Evolutionary conservation across 345 rosid genomes (phyloP).

Genomic region (Eucalyptus curtisii): DNA sequence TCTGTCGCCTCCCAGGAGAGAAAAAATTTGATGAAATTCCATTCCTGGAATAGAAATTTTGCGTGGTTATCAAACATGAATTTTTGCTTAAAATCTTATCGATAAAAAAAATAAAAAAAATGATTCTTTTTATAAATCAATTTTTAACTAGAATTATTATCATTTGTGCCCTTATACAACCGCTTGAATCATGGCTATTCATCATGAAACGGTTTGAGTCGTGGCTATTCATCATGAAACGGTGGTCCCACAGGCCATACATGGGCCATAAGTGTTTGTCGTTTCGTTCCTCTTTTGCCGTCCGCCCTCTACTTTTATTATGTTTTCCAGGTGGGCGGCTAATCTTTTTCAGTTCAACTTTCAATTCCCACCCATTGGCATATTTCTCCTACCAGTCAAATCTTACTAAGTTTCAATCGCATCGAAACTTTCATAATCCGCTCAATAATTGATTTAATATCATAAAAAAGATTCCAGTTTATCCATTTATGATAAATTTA

Average conservation of each 20-base stretch:
- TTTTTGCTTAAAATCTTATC: no score
- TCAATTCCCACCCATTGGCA: neutral
- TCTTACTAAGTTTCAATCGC: neutral
- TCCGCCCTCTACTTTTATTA: neutral
- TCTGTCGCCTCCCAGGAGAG: accelerated
- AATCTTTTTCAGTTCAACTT: neutral
- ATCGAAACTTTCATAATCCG: neutral
- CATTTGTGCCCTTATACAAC: neutral
- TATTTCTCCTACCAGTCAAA: neutral
- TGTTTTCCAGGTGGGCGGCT: neutral
- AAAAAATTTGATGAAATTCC: no score
- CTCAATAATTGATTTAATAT: no score
- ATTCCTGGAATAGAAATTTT: accelerated
- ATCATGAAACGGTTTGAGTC: neutral
- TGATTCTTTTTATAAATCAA: no score
- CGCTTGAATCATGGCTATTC: neutral
- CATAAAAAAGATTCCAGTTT: no score
- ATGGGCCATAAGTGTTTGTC: neutral
- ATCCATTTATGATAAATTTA: no score
- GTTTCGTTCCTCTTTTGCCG: neutral
- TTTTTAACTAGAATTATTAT: no score
- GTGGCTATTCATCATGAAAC: neutral
- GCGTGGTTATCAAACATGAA: accelerated
- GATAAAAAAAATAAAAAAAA: no score
- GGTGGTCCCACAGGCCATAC: neutral